Evolutionary conservation across 176 grass and related monocot genomes (phyloP), one percentile per base, ranked within the genome.

Genomic region (Dendrocalamus sinicus): DNA sequence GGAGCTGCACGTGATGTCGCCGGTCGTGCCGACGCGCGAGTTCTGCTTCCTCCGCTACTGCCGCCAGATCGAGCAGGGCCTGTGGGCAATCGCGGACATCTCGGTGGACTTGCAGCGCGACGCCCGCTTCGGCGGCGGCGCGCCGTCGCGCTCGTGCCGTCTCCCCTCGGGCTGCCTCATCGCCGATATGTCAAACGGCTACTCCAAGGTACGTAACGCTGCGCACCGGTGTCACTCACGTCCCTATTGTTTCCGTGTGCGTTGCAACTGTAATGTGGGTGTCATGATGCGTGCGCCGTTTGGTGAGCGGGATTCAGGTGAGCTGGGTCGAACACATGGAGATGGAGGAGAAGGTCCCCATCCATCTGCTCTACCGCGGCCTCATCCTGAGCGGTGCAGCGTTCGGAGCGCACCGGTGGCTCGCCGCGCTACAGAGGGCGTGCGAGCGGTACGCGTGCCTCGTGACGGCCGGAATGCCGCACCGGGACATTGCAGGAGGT

Each of bases 41-140:
- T 89, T 97, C 75, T 92, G 81, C 74, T 97, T 97, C 91, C 90
- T 97, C 60, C 95, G 95, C 59, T 93, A 94, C 79, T 97, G 95
- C 83, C 90, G 71, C 79, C 92, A 92, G 81, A 92, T 97, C 40
- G 90, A 97, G 72, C 95, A 94, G 70, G 92, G 86, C 7, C 58
- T 94, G 73, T 97, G 95, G 95, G 95, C 86, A 19, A 83, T 97
- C 73, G 95, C 95, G 1, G 95, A 97, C 65, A 65, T 97, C 44
- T 97, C 95, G 3, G 90, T 97, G n/a, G 95, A 94, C 82, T 63
- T 84, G 55, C 85, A 82, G 11, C 81, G 80, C 52, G 88, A 92
- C 61, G 61, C 69, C 1, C 88, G 89, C 14, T 92, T 81, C 58
- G 80, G 79, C 20, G 41, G 79, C 58, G 80, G 79, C 20, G 41